These are phyloP conservation scores for Picochlorum sp. DNA, from an alignment of 139 green algal genomes.

Conservation along the genomic window DNA sequence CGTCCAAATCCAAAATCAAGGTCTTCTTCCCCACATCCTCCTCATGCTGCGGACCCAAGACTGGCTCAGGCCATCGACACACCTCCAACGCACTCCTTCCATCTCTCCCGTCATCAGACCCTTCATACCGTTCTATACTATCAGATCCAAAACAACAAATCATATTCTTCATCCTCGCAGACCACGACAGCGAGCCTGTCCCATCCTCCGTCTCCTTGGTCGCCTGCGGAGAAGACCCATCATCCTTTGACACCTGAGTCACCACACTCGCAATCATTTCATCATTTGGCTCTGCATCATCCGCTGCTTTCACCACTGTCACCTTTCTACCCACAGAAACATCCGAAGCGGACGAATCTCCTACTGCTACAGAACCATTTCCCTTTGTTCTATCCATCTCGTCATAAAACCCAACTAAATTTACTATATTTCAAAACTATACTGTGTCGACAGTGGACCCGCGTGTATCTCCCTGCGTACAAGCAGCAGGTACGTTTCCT, in stretches of 20 bases:
- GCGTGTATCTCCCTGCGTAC: no score
- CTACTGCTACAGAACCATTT: not conserved
- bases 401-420: no score
- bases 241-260: constrained; percentile 1
- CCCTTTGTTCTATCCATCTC: not conserved
- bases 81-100: constrained; percentile 6
- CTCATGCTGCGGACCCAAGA: constrained; percentile 27
- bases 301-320: not conserved
- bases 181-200: no score
- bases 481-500: no score
- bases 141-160: no score
- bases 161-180: no score
- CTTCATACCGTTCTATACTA: no score
- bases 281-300: not conserved
- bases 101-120: no score
- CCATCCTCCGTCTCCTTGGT: no score
- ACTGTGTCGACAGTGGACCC: no score
- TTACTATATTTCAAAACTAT: no score
- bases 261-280: not conserved
- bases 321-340: not conserved
- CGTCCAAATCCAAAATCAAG: constrained; percentile 92
- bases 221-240: not conserved
- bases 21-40: constrained; percentile 65
- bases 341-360: not conserved
- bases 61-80: constrained; percentile 22